Conservation (phyloP, 306 rosid genomes). For the Acacia crassicarpa region DNA sequence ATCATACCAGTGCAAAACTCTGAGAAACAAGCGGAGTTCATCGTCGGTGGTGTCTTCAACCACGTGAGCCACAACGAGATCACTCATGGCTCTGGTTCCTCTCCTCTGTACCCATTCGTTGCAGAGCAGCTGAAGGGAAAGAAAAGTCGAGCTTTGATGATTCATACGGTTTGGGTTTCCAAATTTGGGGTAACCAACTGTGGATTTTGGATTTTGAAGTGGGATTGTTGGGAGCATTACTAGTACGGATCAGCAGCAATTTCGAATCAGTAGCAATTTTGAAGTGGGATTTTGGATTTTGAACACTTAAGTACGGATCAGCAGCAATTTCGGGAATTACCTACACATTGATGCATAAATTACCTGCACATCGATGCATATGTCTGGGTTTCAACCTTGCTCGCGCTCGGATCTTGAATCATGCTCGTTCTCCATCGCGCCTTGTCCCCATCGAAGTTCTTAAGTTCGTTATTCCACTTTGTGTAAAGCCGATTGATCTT, state of each 20-base stretch:
- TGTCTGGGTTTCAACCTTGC: too few relatives aligned
- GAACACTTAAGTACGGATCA: not conserved
- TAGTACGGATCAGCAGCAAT: too few relatives aligned
- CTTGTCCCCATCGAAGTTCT: too few relatives aligned
- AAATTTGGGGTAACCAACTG: slow-evolving; percentile 32
- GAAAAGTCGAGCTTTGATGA: not conserved
- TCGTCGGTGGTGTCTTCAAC: slow-evolving; percentile 38
- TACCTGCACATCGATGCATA: too few relatives aligned
- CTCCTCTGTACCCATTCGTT: slow-evolving; percentile 70
- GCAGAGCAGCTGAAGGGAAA: slow-evolving; percentile 45
- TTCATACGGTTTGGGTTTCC: slow-evolving; percentile 27
- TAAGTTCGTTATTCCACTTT: too few relatives aligned
- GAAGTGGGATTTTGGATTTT: not conserved
- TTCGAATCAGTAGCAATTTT: not conserved
- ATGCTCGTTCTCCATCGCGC: too few relatives aligned
- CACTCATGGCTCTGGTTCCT: slow-evolving; percentile 63
- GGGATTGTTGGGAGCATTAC: not conserved
- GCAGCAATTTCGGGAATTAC: too few relatives aligned
- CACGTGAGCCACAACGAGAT: slow-evolving; percentile 58
- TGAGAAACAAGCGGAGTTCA: slow-evolving; percentile 52
- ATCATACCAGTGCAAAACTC: slow-evolving; percentile 55
- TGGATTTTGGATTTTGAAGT: not conserved
- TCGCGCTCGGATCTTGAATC: too few relatives aligned
- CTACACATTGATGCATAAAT: too few relatives aligned
- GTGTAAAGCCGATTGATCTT: too few relatives aligned